These are phyloP conservation scores for Leccinellum albellum DNA, from an alignment of 768 basidiomycete species.

Conservation along the genomic window DNA sequence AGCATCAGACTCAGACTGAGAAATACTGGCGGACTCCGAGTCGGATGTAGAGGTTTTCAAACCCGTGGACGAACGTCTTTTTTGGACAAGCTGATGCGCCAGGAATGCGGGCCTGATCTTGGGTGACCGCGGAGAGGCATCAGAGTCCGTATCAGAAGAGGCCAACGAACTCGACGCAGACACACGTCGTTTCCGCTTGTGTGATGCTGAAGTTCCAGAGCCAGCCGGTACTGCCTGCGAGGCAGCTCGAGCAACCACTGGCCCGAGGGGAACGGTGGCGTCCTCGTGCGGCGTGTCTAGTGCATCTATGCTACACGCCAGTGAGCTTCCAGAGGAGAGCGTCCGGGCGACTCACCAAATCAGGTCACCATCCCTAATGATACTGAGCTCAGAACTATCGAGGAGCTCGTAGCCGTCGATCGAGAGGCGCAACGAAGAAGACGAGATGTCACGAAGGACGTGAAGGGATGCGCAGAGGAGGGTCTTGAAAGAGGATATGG, in stretches of 20 bases:
- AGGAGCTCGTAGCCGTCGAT: conserved; percentile 30
- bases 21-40: conserved; percentile 16
- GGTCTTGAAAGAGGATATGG: conserved; percentile 18
- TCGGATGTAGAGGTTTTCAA: conserved; percentile 23
- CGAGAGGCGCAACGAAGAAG: conserved; percentile 15
- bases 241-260: not conserved
- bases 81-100: no score
- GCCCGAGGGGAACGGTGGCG: not conserved
- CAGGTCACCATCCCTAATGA: conserved; percentile 28
- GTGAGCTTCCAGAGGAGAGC: not conserved
- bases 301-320: conserved; percentile 15
- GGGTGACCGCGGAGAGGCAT: conserved; percentile 3
- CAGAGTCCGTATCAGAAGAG: conserved; percentile 22
- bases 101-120: not conserved
- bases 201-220: not conserved
- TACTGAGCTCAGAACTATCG: conserved; percentile 22
- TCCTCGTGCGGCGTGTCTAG: not conserved
- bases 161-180: conserved; percentile 14
- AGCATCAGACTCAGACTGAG: conserved; percentile 27
- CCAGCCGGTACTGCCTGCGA: not conserved
- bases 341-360: conserved; percentile 17
- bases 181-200: conserved; percentile 27
- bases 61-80: conserved; percentile 15
- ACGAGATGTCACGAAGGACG: not conserved
- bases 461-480: conserved; percentile 17